phyloP scores from a whole-genome alignment of 1,284 basidiomycete genomes.

The Takashimella koratensis region DNA sequence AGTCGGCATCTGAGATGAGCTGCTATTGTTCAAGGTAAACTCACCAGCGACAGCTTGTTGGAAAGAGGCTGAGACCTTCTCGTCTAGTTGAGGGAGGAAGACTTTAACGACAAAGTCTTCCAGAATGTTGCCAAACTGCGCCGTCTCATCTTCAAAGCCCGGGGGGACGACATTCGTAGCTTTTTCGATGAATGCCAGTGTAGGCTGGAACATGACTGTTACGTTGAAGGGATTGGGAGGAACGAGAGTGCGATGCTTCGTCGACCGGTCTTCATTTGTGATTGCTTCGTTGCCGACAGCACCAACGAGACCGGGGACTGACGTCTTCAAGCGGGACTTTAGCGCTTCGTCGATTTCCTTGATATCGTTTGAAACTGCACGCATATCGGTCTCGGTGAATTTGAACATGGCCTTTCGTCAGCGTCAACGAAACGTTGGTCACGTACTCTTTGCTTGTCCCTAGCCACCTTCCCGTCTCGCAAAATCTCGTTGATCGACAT shows the following conservation, averaged over 20 bases:
- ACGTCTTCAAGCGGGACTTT: conserved; percentile 76
- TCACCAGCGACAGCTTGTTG: conserved; percentile 72
- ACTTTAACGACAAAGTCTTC: conserved; percentile 93
- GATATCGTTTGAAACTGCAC: conserved; percentile 64
- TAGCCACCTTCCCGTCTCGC: conserved; percentile 69
- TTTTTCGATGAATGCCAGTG: conserved; percentile 76
- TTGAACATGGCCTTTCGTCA: conserved; percentile 71
- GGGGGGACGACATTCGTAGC: conserved; percentile 65
- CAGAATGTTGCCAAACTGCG: conserved; percentile 63
- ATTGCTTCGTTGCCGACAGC: conserved; percentile 25
- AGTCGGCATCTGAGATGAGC: conserved; percentile 1
- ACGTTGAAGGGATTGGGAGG: conserved; percentile 94
- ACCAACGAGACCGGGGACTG: conserved; percentile 83
- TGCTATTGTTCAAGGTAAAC: too few species aligned
- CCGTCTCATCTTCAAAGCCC: conserved; percentile 62
- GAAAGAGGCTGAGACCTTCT: conserved; percentile 85
- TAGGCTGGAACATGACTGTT: conserved; percentile 88
- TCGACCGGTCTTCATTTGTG: conserved; percentile 59
- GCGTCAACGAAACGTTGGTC: conserved; percentile 4
- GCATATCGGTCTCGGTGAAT: conserved; percentile 80
- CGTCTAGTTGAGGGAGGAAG: conserved; percentile 92
- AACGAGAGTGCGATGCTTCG: conserved; percentile 81
- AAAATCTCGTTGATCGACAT: conserved; percentile 92
- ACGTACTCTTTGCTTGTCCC: conserved; percentile 74
- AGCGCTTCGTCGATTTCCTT: conserved; percentile 80